Conservation (phyloP, 805 yeast species). For the Zygotorulaspora sp. region DNA sequence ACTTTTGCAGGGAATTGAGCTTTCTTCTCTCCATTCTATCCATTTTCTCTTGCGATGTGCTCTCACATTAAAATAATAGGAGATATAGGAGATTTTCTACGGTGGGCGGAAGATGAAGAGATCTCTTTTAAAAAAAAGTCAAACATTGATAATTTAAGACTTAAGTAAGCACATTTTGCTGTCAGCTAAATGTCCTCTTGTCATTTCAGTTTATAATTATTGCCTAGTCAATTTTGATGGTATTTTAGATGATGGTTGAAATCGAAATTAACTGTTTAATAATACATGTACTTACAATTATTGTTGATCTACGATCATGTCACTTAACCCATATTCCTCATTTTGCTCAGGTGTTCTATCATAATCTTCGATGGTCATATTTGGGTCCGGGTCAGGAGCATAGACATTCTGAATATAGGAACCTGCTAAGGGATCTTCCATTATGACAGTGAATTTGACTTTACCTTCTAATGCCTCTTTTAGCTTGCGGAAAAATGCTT, state of each 20-base stretch:
- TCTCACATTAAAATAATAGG: too few species aligned
- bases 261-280: background rate
- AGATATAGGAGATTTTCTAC: too few species aligned
- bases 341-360: conserved; percentile 87
- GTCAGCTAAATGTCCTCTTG: too few species aligned
- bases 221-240: too few species aligned
- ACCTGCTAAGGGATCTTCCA: conserved; percentile 94
- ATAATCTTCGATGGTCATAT: conserved; percentile 85
- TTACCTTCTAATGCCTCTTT: conserved; percentile 80
- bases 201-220: too few species aligned
- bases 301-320: conserved; percentile 35
- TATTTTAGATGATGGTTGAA: too few species aligned
- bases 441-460: conserved; percentile 70
- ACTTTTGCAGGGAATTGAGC: conserved; percentile 22
- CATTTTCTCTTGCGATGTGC: too few species aligned
- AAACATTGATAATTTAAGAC: too few species aligned
- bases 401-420: conserved; percentile 96
- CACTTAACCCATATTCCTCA: conserved; percentile 79
- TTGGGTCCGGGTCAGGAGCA: conserved; percentile 97
- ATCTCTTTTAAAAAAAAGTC: too few species aligned
- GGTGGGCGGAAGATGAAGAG: too few species aligned
- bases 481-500: conserved; percentile 63
- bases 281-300: background rate
- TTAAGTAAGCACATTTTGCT: too few species aligned
- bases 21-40: conserved; percentile 2